Evolutionary conservation across 495 filamentous ascomycete genomes (phyloP), one percentile per base, ranked within the genome.

Genomic region (Aspergillus diversus): DNA sequence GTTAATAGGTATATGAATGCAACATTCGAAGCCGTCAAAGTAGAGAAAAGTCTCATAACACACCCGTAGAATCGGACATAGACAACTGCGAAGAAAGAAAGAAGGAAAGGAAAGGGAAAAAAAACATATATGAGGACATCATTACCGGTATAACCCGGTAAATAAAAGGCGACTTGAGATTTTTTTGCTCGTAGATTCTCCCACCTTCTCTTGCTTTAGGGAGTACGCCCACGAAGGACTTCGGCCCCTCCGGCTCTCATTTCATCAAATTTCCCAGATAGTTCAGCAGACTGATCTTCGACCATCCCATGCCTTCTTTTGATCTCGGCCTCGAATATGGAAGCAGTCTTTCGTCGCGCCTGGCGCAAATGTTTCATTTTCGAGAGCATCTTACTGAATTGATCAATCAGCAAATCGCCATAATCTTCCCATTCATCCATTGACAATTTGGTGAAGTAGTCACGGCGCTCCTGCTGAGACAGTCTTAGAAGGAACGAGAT

Each of bases 401-500:
- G 83, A 4, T 86, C 85, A 13, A 94, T 75, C 46, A 97, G 85
- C 80, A 90, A 87, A 63, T 97, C 91, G 7, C 92, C 92, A 13
- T 88, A 86, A 52, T 89, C 81, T 70, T 97, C 92, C 89, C 92
- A 95, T 70, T 94, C 89, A 32, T 83, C 77, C 27, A 91, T 81
- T 4, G 84, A 69, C 69, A 96, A 77, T 5, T 81, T 81, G 9
- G 81, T 75, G 64, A 93, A 87, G 72, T 92, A 91, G 2, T 78
- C 73, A 52, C 77, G 76, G 60, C 91, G 89, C 16, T 84, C 80
- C 17, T 77, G 35, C 1, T 72, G 75, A 7, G 69, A 48, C 7
- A 77, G 63, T 1, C 60, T 51, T 17, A 77, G 60, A 17, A 79
- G 64, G 32, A 70, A 65, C 8, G 73, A 68, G 11, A 75, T 68